phyloP scores from a whole-genome alignment of 495 filamentous ascomycete species.

The Schizothecium vesticola region DNA sequence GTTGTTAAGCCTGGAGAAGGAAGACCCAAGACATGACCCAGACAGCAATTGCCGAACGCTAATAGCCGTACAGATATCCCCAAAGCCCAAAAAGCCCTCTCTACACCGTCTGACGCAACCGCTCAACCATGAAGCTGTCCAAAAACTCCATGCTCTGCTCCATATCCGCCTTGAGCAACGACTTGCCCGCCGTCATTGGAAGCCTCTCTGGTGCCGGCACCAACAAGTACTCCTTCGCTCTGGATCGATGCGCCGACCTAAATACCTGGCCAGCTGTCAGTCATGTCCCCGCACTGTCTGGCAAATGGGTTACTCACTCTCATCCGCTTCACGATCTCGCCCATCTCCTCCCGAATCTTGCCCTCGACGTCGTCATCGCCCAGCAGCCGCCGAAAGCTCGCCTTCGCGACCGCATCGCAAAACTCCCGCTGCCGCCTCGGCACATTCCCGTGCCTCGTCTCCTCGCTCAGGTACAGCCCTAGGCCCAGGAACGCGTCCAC shows the following conservation, averaged over 20 bases:
- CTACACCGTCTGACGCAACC: constrained; percentile 17
- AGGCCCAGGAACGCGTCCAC: constrained; percentile 42
- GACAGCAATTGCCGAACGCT: too few species aligned
- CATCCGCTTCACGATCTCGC: constrained; percentile 32
- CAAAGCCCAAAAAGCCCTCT: too few species aligned
- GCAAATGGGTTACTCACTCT: too few species aligned
- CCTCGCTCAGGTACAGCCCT: constrained; percentile 32
- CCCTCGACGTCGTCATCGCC: constrained; percentile 20
- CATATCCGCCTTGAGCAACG: constrained; percentile 28
- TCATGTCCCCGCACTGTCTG: too few species aligned
- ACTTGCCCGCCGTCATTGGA: constrained; percentile 44
- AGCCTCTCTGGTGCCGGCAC: constrained; percentile 38
- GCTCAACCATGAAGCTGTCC: constrained; percentile 18
- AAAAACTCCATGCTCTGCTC: constrained; percentile 14
- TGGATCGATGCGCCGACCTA: constrained; percentile 32
- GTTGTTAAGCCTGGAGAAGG: too few species aligned
- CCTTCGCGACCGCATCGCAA: constrained; percentile 20
- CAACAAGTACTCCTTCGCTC: constrained; percentile 33
- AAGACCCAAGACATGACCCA: too few species aligned
- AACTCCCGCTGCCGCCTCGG: constrained; percentile 31
- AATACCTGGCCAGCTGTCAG: constrained; percentile 23
- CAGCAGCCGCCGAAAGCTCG: constrained; percentile 19
- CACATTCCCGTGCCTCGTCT: constrained; percentile 24
- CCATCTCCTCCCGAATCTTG: constrained; percentile 26
- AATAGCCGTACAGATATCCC: too few species aligned